Evolutionary conservation across 306 rosid genomes (phyloP).

Genomic region (Ceratonia siliqua): DNA sequence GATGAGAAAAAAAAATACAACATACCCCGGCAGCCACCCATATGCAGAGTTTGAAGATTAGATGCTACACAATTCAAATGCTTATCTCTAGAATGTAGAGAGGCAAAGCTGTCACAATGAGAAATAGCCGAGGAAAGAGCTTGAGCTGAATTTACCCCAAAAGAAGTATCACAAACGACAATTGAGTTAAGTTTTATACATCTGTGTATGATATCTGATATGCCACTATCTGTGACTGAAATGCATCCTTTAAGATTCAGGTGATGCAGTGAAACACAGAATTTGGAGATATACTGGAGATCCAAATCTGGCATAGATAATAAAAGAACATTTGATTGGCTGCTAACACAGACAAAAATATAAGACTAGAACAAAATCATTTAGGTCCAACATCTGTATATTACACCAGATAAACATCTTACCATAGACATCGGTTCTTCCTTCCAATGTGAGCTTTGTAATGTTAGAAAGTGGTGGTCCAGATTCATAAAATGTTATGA

Average conservation of each 20-base stretch:
- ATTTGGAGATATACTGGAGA: conserved; percentile 58
- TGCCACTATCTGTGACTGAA: conserved; percentile 68
- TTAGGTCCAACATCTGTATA: not conserved
- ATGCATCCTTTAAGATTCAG: conserved; percentile 75
- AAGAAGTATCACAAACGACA: conserved; percentile 67
- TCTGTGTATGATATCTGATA: conserved; percentile 53
- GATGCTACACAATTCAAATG: conserved; percentile 48
- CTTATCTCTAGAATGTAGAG: conserved; percentile 35
- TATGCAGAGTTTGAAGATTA: conserved; percentile 66
- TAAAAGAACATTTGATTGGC: not conserved
- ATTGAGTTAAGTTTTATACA: conserved; percentile 58
- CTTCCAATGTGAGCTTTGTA: conserved; percentile 71
- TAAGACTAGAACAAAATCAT: conserved; percentile 1
- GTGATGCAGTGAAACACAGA: conserved; percentile 55
- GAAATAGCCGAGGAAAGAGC: conserved; percentile 62
- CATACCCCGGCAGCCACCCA: conserved; percentile 81
- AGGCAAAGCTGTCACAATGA: conserved; percentile 31
- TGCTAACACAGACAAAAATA: not conserved
- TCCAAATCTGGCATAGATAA: conserved; percentile 56
- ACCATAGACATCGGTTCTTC: conserved; percentile 75
- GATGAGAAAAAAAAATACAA: conserved; percentile 23
- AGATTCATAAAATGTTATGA: conserved; percentile 36
- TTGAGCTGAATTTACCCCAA: conserved; percentile 65
- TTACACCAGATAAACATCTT: conserved; percentile 42
- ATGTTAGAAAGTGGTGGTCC: conserved; percentile 47